phyloP scores from a whole-genome alignment of 2,329 filamentous ascomycete genomes.

The Colletotrichum tanaceti region DNA sequence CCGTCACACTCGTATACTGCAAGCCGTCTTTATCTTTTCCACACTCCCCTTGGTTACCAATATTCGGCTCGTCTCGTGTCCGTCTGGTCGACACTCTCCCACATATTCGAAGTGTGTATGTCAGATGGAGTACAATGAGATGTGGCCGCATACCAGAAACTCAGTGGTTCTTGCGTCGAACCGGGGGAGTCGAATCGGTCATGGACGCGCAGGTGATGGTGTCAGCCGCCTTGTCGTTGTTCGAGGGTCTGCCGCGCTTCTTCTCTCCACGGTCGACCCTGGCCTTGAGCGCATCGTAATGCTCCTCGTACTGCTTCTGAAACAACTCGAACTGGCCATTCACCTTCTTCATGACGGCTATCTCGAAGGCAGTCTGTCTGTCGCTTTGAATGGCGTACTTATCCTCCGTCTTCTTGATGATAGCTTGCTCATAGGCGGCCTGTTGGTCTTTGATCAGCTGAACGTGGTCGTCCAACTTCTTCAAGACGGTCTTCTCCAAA shows the following conservation, averaged over 20 bases:
- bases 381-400: no score
- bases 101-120: no score
- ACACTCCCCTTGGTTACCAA: background rate
- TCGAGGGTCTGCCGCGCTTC: background rate
- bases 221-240: background rate
- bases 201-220: slow-evolving; percentile 3
- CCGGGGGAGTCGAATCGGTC: rapidly evolving
- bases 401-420: background rate
- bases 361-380: background rate
- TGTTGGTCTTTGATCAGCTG: background rate
- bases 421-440: background rate
- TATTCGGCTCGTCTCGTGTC: no score
- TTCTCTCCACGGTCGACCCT: background rate
- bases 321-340: background rate
- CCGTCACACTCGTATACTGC: background rate
- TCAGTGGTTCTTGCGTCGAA: background rate
- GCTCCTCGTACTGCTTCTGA: background rate
- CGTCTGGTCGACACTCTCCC: no score
- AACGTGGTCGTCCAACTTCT: background rate
- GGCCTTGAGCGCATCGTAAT: background rate
- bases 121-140: background rate
- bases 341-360: background rate
- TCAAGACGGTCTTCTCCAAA: background rate
- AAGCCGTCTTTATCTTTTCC: background rate
- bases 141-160: background rate